These are phyloP conservation scores for Candida orba DNA, from an alignment of 805 yeast genomes.

Conservation along the genomic window DNA sequence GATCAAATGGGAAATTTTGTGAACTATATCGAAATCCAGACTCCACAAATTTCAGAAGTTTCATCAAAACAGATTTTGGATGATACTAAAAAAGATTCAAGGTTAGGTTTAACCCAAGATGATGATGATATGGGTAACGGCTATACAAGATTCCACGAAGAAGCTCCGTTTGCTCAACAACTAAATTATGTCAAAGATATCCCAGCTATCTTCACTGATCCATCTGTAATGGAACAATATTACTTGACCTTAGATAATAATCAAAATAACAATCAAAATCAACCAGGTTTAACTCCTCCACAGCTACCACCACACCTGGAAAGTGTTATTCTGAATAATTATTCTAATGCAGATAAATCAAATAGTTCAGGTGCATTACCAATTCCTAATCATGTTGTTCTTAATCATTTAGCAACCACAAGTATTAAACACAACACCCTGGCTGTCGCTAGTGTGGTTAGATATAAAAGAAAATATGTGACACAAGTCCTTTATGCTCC, in stretches of 20 bases:
- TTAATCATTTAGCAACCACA: constrained; percentile 93
- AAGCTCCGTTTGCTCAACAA: constrained; percentile 27
- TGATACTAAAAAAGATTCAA: constrained; percentile 39
- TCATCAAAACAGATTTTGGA: constrained; percentile 27
- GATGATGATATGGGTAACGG: constrained; percentile 83
- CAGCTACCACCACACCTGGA: constrained; percentile 96
- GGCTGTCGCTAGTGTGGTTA: constrained; percentile 86
- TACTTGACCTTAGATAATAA: constrained; percentile 69
- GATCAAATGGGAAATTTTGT: constrained; percentile 96
- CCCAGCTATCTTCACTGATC: constrained; percentile 80
- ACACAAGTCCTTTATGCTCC: constrained; percentile 93
- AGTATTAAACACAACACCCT: constrained; percentile 88
- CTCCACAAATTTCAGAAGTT: constrained; percentile 30
- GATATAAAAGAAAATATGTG: constrained; percentile 83
- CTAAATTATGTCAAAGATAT: constrained; percentile 53
- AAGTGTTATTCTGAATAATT: constrained; percentile 81
- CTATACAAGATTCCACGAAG: constrained; percentile 68
- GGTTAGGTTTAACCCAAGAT: constrained; percentile 55
- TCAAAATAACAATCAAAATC: constrained; percentile 51
- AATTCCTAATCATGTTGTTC: constrained; percentile 90
- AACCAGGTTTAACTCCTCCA: constrained; percentile 77
- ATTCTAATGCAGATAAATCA: constrained; percentile 51
- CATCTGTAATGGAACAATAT: constrained; percentile 81
- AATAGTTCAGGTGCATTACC: constrained; percentile 86
- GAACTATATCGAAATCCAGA: constrained; percentile 72